phyloP scores from a whole-genome alignment of 192 early-diverging fungal species.

The Funneliformis geosporum region DNA sequence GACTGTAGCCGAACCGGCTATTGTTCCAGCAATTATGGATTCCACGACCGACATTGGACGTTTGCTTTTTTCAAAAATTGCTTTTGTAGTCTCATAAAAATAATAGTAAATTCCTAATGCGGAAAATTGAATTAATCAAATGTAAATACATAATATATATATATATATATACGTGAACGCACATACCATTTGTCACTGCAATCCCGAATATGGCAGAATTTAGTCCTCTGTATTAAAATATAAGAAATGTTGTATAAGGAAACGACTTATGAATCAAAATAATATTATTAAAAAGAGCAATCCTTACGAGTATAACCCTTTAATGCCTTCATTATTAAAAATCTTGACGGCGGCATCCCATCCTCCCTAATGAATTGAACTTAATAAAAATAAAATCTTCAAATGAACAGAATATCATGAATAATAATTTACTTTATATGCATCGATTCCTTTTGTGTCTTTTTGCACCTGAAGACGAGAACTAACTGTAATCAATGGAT shows the following conservation, averaged over 20 bases:
- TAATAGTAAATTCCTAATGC: constrained; percentile 68
- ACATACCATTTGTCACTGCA: constrained; percentile 85
- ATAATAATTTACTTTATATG: constrained; percentile 58
- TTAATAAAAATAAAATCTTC: not conserved
- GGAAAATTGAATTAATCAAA: not conserved
- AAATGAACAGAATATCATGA: not conserved
- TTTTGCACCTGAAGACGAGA: constrained; percentile 81
- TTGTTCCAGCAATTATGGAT: constrained; percentile 91
- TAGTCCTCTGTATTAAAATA: constrained; percentile 66
- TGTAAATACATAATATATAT: too few species aligned
- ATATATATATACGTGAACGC: not conserved
- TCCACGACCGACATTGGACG: constrained; percentile 79
- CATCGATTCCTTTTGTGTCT: constrained; percentile 55
- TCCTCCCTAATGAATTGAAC: constrained; percentile 47
- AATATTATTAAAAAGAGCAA: not conserved
- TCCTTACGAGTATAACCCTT: constrained; percentile 86
- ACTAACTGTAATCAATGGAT: constrained; percentile 82
- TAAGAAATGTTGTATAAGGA: not conserved
- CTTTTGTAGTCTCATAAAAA: constrained; percentile 89
- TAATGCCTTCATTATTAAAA: constrained; percentile 81
- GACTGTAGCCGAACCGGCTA: constrained; percentile 85
- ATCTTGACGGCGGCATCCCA: constrained; percentile 86
- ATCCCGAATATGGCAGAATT: constrained; percentile 95
- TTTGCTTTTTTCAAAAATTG: constrained; percentile 67
- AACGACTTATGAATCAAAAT: not conserved